Percentiles rank a stretch among this genome's conserved stretches.
These are phyloP conservation scores for Tolypocladium amazonense DNA, from an alignment of 2,329 filamentous ascomycete species.

Conservation along the genomic window DNA sequence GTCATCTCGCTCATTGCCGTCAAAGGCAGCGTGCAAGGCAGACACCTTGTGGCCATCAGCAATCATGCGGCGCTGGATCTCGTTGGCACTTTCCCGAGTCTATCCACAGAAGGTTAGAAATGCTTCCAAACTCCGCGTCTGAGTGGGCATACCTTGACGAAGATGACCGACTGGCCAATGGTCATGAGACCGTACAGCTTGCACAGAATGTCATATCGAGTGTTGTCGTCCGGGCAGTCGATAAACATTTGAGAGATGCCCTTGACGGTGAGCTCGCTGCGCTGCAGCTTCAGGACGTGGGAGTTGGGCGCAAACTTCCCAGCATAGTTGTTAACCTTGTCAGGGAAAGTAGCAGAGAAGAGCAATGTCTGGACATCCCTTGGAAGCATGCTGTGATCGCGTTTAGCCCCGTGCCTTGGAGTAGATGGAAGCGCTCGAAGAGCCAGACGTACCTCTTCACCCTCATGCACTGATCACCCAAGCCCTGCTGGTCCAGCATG, in stretches of 20 bases:
- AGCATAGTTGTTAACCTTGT: slow-evolving; percentile 76
- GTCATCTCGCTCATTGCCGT: slow-evolving; percentile 71
- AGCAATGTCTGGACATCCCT: slow-evolving; percentile 74
- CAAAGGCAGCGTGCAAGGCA: slow-evolving; percentile 78
- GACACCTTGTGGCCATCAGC: slow-evolving; percentile 86
- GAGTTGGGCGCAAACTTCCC: slow-evolving; percentile 74
- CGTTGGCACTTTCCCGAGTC: slow-evolving; percentile 75
- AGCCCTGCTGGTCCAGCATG: slow-evolving; percentile 92
- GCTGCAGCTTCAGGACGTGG: slow-evolving; percentile 77
- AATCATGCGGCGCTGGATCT: slow-evolving; percentile 79
- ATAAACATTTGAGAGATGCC: slow-evolving; percentile 98
- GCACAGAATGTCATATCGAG: slow-evolving; percentile 82
- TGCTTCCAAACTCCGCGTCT: not conserved
- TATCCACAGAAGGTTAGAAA: slow-evolving; percentile 21
- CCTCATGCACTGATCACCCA: slow-evolving; percentile 89
- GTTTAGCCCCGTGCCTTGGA: slow-evolving; percentile 16
- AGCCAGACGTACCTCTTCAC: slow-evolving; percentile 60
- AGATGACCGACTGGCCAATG: slow-evolving; percentile 95
- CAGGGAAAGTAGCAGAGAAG: slow-evolving; percentile 90
- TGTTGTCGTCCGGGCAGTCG: slow-evolving; percentile 70
- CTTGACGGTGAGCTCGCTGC: slow-evolving; percentile 88
- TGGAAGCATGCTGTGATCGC: slow-evolving; percentile 53
- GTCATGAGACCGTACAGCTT: slow-evolving; percentile 95
- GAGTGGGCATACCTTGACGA: slow-evolving; percentile 59
- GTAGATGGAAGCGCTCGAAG: not conserved